Evolutionary conservation across 2,329 filamentous ascomycete species (phyloP), one percentile per base, ranked within the genome.

Genomic region (Graphiopsis chlorocephala): DNA sequence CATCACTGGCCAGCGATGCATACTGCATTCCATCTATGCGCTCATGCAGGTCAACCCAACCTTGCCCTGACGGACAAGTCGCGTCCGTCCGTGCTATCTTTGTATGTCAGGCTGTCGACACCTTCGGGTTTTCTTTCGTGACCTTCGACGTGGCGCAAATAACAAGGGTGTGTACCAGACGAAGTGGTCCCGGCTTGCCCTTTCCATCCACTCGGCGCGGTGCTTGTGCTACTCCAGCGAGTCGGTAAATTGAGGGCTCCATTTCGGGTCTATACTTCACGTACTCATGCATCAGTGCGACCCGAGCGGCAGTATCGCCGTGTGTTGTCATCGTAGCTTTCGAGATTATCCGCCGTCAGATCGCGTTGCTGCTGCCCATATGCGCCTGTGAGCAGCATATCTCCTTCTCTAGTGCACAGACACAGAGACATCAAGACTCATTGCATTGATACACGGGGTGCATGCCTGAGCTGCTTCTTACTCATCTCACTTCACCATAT

Each of bases 41-140:
- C 29, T 42, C 55, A 62, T 62, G 60, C 60, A 62, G n/a, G 48
- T 45, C 48, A 17, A 53, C 60, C 60, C 60, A 55, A 62, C 60
- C 48, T 29, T 15, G 10, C 48, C 20, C 20, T 53, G 33, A 35
- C 60, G 31, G 50, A 29, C 48, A 55, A 45, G 48, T 55, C 60
- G 20, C 35, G 5, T 15, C 29, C 48, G 45, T 26, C 42, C 45
- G 58, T 29, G 29, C 58, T 50, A 52, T 35, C 48, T 29, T 25
- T 38, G 31, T 38, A 33, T 45, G 29, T 26, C 48, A 58, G 33
- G 35, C 55, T 45, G 31, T 33, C 38, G 55, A 58, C 42, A 35
- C 25, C 26, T 50, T 48, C 58, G 58, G 45, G 58, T 28, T n/a
- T 45, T 45, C 60, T 45, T 48, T 52, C 60, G 60, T 55, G 60